These are phyloP conservation scores for Colletotrichum viniferum DNA, from an alignment of 2,329 filamentous ascomycete species.

Conservation along the genomic window DNA sequence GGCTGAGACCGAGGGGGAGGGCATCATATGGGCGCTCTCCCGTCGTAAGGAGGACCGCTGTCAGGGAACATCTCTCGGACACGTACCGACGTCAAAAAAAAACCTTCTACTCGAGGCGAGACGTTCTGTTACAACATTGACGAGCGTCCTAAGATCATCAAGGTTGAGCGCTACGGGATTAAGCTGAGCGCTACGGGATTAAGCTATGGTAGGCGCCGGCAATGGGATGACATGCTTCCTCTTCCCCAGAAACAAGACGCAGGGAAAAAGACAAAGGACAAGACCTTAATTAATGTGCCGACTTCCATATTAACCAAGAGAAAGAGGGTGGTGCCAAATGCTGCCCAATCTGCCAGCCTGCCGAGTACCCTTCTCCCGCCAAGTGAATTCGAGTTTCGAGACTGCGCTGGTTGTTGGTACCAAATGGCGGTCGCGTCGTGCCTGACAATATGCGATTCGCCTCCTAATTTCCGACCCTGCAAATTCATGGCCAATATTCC, in stretches of 20 bases:
- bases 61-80: not conserved
- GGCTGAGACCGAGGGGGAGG: not conserved
- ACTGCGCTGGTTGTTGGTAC: not conserved
- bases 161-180: not conserved
- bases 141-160: not conserved
- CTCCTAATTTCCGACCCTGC: not conserved
- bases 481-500: not conserved
- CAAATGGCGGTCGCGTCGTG: not conserved
- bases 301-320: not conserved
- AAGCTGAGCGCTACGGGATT: not conserved
- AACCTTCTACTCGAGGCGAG: not conserved
- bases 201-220: not conserved
- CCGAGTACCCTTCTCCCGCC: not conserved
- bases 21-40: not conserved
- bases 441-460: not conserved
- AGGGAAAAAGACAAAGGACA: not conserved
- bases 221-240: not conserved
- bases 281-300: not conserved
- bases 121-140: not conserved
- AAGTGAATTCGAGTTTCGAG: not conserved
- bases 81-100: not conserved
- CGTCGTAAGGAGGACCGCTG: not conserved
- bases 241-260: not conserved
- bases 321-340: not conserved
- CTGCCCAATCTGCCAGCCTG: not conserved